Evolutionary conservation across 805 yeast species (phyloP).

Genomic region (Groenewaldozyma salmanticensis): DNA sequence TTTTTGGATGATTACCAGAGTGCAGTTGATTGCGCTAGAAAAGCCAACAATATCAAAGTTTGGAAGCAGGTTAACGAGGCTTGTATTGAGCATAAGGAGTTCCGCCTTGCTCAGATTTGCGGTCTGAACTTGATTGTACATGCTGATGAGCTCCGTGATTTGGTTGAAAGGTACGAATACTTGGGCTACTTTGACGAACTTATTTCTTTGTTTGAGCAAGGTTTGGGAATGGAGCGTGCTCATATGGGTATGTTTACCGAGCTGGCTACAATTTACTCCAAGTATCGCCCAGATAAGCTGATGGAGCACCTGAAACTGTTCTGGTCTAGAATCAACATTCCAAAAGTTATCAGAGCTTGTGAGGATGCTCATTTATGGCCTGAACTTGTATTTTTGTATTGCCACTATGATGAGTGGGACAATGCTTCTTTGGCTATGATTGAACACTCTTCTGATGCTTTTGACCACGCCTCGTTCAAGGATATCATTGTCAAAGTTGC

Average conservation of each 20-base stretch:
- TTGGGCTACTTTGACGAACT: conserved; percentile 89
- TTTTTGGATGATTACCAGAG: conserved; percentile 86
- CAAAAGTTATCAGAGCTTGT: conserved; percentile 90
- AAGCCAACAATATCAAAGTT: conserved; percentile 84
- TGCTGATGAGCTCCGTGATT: conserved; percentile 91
- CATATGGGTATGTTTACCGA: conserved; percentile 99
- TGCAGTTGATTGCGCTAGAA: conserved; percentile 98
- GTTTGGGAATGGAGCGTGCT: conserved; percentile 93
- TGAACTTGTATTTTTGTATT: conserved; percentile 88
- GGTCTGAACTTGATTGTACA: conserved; percentile 94
- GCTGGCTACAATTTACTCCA: conserved; percentile 81
- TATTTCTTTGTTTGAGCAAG: conserved; percentile 88
- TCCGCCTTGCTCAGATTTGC: conserved; percentile 95
- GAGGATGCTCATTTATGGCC: conserved; percentile 94
- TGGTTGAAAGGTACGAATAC: conserved; percentile 78
- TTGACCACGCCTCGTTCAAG: conserved; percentile 89
- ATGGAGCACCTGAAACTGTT: conserved; percentile 95
- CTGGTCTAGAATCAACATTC: conserved; percentile 97
- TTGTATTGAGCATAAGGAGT: conserved; percentile 89
- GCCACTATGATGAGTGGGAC: conserved; percentile 99
- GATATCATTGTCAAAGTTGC: conserved; percentile 92
- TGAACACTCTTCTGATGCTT: conserved; percentile 85
- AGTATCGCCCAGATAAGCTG: conserved; percentile 80
- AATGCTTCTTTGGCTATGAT: conserved; percentile 96
- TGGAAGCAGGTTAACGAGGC: conserved; percentile 98